Evolutionary conservation across 2,329 filamentous ascomycete genomes (phyloP).

Genomic region (Talaromyces sp.): DNA sequence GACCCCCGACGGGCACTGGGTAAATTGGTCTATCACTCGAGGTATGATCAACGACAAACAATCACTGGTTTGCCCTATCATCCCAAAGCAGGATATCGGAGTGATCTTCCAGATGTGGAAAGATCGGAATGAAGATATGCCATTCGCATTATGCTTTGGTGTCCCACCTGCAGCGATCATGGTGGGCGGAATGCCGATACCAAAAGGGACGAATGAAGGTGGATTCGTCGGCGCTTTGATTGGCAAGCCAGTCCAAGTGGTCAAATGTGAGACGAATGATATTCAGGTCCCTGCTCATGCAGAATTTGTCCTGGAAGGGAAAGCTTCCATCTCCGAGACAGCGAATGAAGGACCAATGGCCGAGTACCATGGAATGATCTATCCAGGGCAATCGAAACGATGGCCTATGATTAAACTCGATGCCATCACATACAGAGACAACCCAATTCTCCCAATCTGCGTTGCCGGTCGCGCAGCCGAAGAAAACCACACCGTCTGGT

Average conservation of each 20-base stretch:
- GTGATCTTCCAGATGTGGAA: constrained; percentile 24
- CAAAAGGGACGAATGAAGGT: constrained; percentile 52
- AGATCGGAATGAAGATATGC: constrained; percentile 22
- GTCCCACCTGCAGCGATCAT: constrained; percentile 23
- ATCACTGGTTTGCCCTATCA: constrained; percentile 18
- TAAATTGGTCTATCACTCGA: constrained; percentile 26
- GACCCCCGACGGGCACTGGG: constrained; percentile 21
- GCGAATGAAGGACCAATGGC: constrained; percentile 24
- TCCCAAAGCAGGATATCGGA: constrained; percentile 24
- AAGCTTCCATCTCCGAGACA: constrained; percentile 17
- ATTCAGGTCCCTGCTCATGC: constrained; percentile 23
- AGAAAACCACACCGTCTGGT: constrained; percentile 25
- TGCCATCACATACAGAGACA: constrained; percentile 20
- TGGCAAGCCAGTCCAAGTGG: constrained; percentile 18
- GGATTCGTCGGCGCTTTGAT: constrained; percentile 46
- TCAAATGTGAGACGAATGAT: constrained; percentile 27
- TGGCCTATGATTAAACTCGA: constrained; percentile 23
- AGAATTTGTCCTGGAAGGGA: constrained; percentile 25
- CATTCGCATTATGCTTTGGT: constrained; percentile 23
- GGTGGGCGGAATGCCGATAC: constrained; percentile 49
- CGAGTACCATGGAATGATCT: constrained; percentile 26
- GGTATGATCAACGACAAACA: constrained; percentile 20
- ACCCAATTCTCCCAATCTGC: constrained; percentile 21
- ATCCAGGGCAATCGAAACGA: constrained; percentile 9
- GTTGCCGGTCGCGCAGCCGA: constrained; percentile 20